Conservation (phyloP, 306 rosid genomes). For the Malus orientalis region DNA sequence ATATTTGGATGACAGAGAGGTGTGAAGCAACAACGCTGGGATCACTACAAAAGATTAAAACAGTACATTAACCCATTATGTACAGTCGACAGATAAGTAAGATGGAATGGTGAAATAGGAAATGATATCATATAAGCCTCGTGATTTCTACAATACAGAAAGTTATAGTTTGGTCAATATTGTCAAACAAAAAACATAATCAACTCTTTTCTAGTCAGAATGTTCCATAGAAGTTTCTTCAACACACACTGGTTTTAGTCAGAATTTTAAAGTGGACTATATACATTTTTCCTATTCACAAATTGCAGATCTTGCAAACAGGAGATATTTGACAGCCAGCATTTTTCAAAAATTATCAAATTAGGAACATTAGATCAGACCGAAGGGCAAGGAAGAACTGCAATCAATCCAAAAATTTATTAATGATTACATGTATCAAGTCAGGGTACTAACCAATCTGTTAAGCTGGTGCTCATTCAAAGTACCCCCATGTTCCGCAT, state of each 20-base stretch:
- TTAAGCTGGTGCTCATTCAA: constrained; percentile 94
- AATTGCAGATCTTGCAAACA: neutral
- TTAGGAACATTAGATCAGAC: neutral
- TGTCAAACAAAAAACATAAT: neutral
- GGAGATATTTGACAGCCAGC: neutral
- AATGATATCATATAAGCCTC: neutral
- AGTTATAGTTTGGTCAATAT: neutral
- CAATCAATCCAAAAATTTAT: neutral
- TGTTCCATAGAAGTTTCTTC: neutral
- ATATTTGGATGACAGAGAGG: neutral
- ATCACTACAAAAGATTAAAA: neutral
- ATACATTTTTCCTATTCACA: neutral
- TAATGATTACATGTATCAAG: neutral
- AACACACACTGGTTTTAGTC: neutral
- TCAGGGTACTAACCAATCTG: constrained; percentile 65
- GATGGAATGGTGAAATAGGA: neutral
- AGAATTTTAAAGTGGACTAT: neutral
- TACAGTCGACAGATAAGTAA: neutral
- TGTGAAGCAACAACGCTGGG: neutral
- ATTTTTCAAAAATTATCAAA: neutral
- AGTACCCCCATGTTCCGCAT: constrained; percentile 99
- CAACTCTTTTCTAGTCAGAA: neutral
- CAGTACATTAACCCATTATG: neutral
- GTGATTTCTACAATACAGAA: neutral
- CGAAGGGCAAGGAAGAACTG: neutral